These are phyloP conservation scores for Prunus davidiana DNA, from an alignment of 306 rosid genomes.

Conservation along the genomic window DNA sequence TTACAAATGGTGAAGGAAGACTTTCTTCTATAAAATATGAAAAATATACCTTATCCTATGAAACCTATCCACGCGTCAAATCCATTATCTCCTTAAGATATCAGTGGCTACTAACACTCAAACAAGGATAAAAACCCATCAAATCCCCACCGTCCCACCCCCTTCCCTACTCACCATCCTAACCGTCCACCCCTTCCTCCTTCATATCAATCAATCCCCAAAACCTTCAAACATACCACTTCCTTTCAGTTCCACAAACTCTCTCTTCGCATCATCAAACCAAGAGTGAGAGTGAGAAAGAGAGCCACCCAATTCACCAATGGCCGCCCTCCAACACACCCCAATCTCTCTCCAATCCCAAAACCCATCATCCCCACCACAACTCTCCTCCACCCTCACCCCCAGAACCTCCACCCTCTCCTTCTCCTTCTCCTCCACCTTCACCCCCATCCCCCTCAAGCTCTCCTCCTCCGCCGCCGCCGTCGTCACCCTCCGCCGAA, in stretches of 20 bases:
- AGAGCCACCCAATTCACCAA: conserved; percentile 18
- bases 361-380: conserved; percentile 20
- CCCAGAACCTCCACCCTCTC: conserved; percentile 40
- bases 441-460: conserved; percentile 34
- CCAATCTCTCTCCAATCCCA: conserved; percentile 61
- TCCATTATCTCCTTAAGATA: conserved; percentile 31
- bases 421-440: conserved; percentile 29
- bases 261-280: neutral
- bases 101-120: conserved; percentile 24
- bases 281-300: neutral
- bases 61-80: conserved; percentile 33
- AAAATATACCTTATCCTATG: neutral
- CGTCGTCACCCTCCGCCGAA: conserved; percentile 40
- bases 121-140: conserved; percentile 11
- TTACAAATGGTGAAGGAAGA: neutral
- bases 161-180: neutral
- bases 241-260: neutral
- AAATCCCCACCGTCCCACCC: neutral
- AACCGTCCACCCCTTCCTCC: conserved; percentile 11
- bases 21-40: neutral
- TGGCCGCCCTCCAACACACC: conserved; percentile 75
- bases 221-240: neutral
- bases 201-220: neutral
- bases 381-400: conserved; percentile 18
- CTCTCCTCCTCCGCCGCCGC: conserved; percentile 51